phyloP scores from a whole-genome alignment of 106 monocot genomes.

The Platanthera zijinensis region DNA sequence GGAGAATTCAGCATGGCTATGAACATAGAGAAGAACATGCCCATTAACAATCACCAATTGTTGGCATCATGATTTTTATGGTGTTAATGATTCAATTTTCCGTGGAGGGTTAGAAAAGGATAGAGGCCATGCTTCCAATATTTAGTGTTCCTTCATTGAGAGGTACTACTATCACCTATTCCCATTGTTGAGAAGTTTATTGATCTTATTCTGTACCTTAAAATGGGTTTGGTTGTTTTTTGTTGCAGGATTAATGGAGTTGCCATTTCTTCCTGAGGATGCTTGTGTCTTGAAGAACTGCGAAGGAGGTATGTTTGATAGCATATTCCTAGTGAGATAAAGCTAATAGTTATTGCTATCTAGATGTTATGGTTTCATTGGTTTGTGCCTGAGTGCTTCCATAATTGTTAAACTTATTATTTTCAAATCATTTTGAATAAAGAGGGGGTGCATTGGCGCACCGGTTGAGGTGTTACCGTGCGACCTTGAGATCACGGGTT shows the following conservation, averaged over 20 bases:
- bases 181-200: not conserved
- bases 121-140: not conserved
- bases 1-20: conserved; percentile 22
- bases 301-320: not conserved
- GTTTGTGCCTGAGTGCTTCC: no score
- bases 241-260: not conserved
- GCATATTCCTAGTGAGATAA: not conserved
- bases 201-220: not conserved
- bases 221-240: not conserved
- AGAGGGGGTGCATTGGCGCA: no score
- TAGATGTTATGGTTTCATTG: not conserved
- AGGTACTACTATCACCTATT: not conserved
- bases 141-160: not conserved
- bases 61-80: not conserved
- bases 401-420: no score
- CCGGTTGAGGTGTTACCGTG: no score
- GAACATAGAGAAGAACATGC: not conserved
- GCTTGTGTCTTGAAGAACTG: not conserved
- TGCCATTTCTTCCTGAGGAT: not conserved
- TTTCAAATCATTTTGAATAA: no score
- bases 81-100: not conserved
- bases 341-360: not conserved
- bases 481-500: no score
- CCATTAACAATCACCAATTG: not conserved
- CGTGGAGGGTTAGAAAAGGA: not conserved